Evolutionary conservation across 2,329 filamentous ascomycete genomes (phyloP).

Genomic region (Elsinoe perseae): DNA sequence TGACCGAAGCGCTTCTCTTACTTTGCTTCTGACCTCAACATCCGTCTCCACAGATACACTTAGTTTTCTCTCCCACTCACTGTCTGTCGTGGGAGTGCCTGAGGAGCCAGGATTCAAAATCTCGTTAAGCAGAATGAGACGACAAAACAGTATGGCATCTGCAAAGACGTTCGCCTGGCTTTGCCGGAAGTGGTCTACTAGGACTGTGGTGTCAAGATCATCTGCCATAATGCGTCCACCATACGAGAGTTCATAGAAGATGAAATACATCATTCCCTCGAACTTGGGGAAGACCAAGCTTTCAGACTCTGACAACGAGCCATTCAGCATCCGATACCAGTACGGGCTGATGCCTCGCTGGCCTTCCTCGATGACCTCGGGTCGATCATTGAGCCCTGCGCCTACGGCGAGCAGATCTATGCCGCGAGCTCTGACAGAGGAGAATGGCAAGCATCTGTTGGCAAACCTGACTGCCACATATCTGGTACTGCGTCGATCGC

Average conservation of each 20-base stretch:
- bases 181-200: conserved; percentile 12
- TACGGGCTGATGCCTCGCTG: conserved; percentile 77
- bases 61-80: conserved; percentile 77
- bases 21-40: conserved; percentile 52
- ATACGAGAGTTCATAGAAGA: conserved; percentile 15
- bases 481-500: conserved; percentile 55
- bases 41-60: conserved; percentile 66
- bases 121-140: conserved; percentile 52
- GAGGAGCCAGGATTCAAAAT: conserved; percentile 43
- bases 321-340: conserved; percentile 59
- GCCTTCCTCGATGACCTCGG: conserved; percentile 83
- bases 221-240: conserved; percentile 2
- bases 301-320: conserved; percentile 25
- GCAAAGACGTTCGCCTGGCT: conserved; percentile 49
- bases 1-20: conserved; percentile 36
- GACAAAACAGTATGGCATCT: conserved; percentile 61
- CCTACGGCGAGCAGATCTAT: conserved; percentile 77
- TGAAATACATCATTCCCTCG: conserved; percentile 32
- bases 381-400: conserved; percentile 58
- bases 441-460: conserved; percentile 76
- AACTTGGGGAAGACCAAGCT: conserved; percentile 38
- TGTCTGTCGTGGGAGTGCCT: conserved; percentile 50
- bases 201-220: neutral
- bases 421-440: conserved; percentile 73
- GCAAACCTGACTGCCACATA: conserved; percentile 83